These are phyloP conservation scores for Dictyostelium brefeldianum DNA, from an alignment of 78 protist species.

Conservation along the genomic window DNA sequence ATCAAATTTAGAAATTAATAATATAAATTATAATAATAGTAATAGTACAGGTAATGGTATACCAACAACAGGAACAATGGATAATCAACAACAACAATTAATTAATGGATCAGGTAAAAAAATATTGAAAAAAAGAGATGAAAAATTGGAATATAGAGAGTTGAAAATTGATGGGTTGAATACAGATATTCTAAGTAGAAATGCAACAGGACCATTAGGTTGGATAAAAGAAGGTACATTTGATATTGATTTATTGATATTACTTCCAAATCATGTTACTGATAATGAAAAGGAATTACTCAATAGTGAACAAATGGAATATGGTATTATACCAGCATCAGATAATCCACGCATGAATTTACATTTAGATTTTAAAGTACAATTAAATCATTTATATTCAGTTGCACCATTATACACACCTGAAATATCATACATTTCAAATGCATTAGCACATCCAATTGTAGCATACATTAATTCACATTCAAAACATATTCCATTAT, in stretches of 20 bases:
- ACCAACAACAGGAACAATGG: background rate
- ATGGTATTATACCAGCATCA: slow-evolving; percentile 63
- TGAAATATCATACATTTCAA: slow-evolving; percentile 45
- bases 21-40: background rate
- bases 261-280: slow-evolving; percentile 23
- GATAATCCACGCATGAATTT: slow-evolving; percentile 61
- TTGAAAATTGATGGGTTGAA: slow-evolving; percentile 68
- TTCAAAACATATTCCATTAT: slow-evolving; percentile 54
- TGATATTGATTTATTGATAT: slow-evolving; percentile 47
- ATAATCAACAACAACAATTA: background rate
- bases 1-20: background rate
- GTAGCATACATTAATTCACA: slow-evolving; percentile 74
- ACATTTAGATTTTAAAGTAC: slow-evolving; percentile 62
- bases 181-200: slow-evolving; percentile 41
- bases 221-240: slow-evolving; percentile 82
- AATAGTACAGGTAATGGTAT: background rate
- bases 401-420: slow-evolving; percentile 77
- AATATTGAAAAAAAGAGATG: background rate
- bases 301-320: slow-evolving; percentile 22
- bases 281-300: background rate
- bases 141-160: slow-evolving; percentile 51
- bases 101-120: background rate
- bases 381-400: slow-evolving; percentile 53
- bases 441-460: slow-evolving; percentile 82
- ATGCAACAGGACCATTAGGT: slow-evolving; percentile 82